Conservation (phyloP, 495 filamentous ascomycete species). For the Geoglossum glabrum region DNA sequence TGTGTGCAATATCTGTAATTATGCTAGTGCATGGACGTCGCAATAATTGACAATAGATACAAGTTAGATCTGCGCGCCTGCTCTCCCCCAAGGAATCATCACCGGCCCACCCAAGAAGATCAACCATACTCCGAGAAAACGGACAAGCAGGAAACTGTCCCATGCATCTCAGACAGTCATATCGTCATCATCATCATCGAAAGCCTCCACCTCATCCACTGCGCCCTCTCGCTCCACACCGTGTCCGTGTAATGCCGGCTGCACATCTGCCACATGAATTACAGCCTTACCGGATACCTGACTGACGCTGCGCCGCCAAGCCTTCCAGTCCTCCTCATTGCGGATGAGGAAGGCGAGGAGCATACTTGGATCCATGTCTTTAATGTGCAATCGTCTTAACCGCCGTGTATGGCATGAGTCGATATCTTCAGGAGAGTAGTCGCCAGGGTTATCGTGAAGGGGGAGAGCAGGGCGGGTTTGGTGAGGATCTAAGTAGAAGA, state of each 20-base stretch:
- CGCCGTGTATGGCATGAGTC: slow-evolving; percentile 75
- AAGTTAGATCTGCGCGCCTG: neutral
- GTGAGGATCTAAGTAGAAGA: slow-evolving; percentile 96
- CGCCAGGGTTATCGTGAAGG: slow-evolving; percentile 24
- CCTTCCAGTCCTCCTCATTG: slow-evolving; percentile 62
- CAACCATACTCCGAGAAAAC: neutral
- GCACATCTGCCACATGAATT: slow-evolving; percentile 54
- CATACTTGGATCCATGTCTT: slow-evolving; percentile 98
- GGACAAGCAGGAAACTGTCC: neutral
- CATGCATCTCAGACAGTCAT: neutral
- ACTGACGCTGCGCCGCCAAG: slow-evolving; percentile 52
- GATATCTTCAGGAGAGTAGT: slow-evolving; percentile 51
- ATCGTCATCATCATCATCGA: slow-evolving; percentile 47
- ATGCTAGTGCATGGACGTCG: neutral
- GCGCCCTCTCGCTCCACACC: slow-evolving; percentile 43
- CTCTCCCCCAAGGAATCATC: neutral
- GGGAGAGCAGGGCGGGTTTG: slow-evolving; percentile 49
- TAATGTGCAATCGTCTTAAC: slow-evolving; percentile 58
- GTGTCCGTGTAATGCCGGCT: slow-evolving; percentile 31
- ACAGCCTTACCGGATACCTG: slow-evolving; percentile 62
- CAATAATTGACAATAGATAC: neutral
- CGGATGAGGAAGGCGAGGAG: slow-evolving; percentile 85
- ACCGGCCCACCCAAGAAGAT: neutral
- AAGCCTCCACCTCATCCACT: slow-evolving; percentile 73
- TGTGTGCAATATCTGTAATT: neutral